These are phyloP conservation scores for Nyssa sinensis DNA, from an alignment of 148 eudicot species.

Conservation along the genomic window DNA sequence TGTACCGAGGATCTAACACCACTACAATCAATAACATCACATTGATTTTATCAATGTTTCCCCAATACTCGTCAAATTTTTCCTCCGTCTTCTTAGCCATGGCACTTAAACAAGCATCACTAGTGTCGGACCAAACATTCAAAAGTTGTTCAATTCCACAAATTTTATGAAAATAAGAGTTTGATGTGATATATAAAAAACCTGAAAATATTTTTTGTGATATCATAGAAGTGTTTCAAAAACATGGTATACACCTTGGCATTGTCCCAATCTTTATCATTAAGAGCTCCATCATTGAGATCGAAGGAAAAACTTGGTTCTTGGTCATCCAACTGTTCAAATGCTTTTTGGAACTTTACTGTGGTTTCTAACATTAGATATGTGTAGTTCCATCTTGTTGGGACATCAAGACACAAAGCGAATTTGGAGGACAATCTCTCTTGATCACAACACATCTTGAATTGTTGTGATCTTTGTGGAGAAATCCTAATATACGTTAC, in stretches of 20 bases:
- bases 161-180: neutral
- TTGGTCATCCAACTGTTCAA: neutral
- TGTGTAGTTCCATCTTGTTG: slow-evolving; percentile 10
- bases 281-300: neutral
- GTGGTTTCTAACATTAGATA: slow-evolving; percentile 3
- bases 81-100: neutral
- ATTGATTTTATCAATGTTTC: neutral
- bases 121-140: neutral
- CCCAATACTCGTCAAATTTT: slow-evolving; percentile 1
- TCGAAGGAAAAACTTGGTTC: neutral
- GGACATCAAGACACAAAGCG: too few species aligned
- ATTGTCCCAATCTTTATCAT: slow-evolving; percentile 6
- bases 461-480: too few species aligned
- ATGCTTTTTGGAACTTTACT: neutral
- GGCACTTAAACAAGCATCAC: neutral
- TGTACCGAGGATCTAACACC: slow-evolving; percentile 8
- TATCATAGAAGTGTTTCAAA: too few species aligned
- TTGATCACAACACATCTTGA: too few species aligned
- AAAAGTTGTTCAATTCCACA: too few species aligned
- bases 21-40: too few species aligned
- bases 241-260: neutral
- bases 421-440: too few species aligned
- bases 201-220: neutral
- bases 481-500: too few species aligned
- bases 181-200: neutral